Base-by-base conservation (phyloP, 2,329 filamentous ascomycete species). In the Talaromyces pinophilus region DNA sequence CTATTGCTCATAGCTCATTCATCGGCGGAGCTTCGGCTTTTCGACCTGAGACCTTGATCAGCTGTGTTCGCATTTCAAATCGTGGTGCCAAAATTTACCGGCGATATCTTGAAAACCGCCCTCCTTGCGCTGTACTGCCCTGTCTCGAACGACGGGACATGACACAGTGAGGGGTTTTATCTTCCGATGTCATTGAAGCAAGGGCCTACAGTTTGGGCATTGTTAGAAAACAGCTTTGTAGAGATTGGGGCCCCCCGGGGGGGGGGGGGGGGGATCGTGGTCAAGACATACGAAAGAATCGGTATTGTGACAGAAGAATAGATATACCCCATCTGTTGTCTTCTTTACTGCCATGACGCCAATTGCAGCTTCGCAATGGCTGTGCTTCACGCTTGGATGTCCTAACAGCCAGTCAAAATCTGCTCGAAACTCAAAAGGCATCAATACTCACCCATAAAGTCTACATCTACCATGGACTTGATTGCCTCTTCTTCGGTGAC, bases 301-400 rank as follows among this genome's bases (percentile, higher is more conserved):
- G 0, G 95, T 99, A 75, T 98, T 99, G 82, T 99, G 95, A 0
- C 91, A 93, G 81, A 96, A 99, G 78, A 94, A 94, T 62, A 99
- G 86, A 74, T 91, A 92, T 70, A 92, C 88, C 1, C 92, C 93
- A 25, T 86, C 84, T 13, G 82, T 83, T 0, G 87, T 90, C 81
- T 93, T 95, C 81, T 98, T 98, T 72, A 97, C 91, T 0, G 89
- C 88, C 82, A 99, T 88, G 66, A 97, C 87, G 1, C 95, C 95
- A 73, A 99, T 96, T 35, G 94, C 93, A 2, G 92, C 92, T n/a
- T 87, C 84, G 11, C 92, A 94, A 64, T 89, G 87, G 72, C 92
- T 95, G 72, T 90, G 84, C 71, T 83, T 85, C 69, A 99, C 93
- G 61, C 93, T 92, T 0, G 93, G 91, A 75, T 97, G 95, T 54